Base-by-base conservation (phyloP, 2,329 filamentous ascomycete genomes). In the Monilinia vaccinii-corymbosi region DNA sequence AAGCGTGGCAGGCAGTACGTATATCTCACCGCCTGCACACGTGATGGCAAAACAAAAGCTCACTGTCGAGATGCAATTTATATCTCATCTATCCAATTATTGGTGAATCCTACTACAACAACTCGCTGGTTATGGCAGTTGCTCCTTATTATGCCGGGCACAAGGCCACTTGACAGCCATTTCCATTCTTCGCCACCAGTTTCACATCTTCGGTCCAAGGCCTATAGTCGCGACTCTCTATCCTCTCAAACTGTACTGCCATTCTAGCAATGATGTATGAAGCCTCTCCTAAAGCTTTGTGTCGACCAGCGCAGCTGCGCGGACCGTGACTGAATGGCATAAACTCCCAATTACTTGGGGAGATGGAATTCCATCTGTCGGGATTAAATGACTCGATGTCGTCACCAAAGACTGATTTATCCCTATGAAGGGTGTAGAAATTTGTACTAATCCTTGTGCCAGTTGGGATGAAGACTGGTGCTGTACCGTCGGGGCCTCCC, bases 341-440 rank as follows among this genome's bases (percentile, higher is more conserved):
- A 31, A 58, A 56, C 50, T 86, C 61, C 89, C 89, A 0, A 85
- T 83, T 38, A 81, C 81, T 76, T 88, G 89, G 73, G 91, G 87
- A 50, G 80, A 73, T 42, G 3, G 23, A 4, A 31, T 71, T 71
- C 89, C 89, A 94, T 28, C 89, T 78, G 73, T 90, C 88, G 0
- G 89, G 89, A 6, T 80, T 76, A 73, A 91, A 94, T 1, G 81
- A 77, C 10, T 88, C 82, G 0, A 83, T 86, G 62, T 90, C 85
- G 0, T 78, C 69, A 1, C 87, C 88, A 87, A 87, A 91, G 66
- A 91, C 47, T 10, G 23, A 34, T 23, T 38, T 21, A 4, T 59
- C 28, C 23, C 57, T 32, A 38, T 59, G 49, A 2, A 61, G 32
- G 18, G 58, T 40, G 44, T 61, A 51, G 38, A 61, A 42, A 18